Base-by-base conservation (phyloP, 805 yeast genomes). In the Myxozyma sirexii region DNA sequence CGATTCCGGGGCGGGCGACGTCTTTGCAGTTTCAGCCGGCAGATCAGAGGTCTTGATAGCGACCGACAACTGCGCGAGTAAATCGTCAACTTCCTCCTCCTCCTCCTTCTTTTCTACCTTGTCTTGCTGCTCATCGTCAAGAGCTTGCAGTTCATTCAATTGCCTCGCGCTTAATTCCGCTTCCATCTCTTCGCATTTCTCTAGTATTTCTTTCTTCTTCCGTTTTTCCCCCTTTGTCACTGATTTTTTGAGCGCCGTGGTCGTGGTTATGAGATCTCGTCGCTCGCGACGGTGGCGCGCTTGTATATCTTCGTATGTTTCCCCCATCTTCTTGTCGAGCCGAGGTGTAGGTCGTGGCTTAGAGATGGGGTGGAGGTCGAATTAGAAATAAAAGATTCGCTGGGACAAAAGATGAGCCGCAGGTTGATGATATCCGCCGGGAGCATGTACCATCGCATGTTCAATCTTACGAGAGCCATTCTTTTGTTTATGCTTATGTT, bases 221-320 rank as follows among this genome's bases (percentile, higher is more conserved):
- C 67, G 65, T 71, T 87, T 88, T 38, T 71, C 74, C 50, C 90
- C 86, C 70, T 90, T 88, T 17, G 90, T 84, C 1, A 93, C 92
- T 72, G 86, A 93, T 68, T 89, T 89, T 75, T 87, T 89, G 79
- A 91, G 74, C 1, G 88, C 86, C 1, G 96, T 90, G 31, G 84
- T 77, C 31, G 82, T 80, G 8, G 88, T 86, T 21, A 82, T 77
- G 60, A 90, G 76, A 58, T 90, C 91, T 63, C 84, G 80, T 56
- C 72, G 73, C 71, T 90, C 96, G 68, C 84, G 85, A 66, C 82
- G 79, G 66, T 91, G 97, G 62, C 87, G 79, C 0, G 82, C 77
- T 3, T 82, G 62, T 2, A 86, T 57, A 44, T 79, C 81, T 24
- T 84, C 88, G 69, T 75, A 75, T 2, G 77, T 70, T 51, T 79